Base-by-base conservation (phyloP, 345 rosid genomes). In the Geranium rotundifolium region DNA sequence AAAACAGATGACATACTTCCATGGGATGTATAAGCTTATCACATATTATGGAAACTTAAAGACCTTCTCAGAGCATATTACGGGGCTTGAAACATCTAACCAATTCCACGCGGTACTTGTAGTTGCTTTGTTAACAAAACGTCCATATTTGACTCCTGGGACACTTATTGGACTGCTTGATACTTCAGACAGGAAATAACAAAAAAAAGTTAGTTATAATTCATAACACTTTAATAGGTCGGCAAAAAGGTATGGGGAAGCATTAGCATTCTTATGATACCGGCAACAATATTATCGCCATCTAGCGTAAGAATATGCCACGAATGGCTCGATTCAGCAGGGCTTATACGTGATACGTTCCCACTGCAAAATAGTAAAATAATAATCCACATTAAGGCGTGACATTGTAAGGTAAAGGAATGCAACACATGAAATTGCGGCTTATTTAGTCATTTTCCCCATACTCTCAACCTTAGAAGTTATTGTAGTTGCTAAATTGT, bases 161-260 rank as follows among this genome's bases (percentile, higher is more conserved):
- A 87, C 65, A 73, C 75, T 82, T 64, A 85, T 67, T 55, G 88
- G 97, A 73, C 96, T 93, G 84, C 99, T 90, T 61, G 80, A 84
- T 58, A 86, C 97, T 93, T 56, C 59, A 62, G 61, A 18, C 19
- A 57, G 37, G 17, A 57, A 75, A 68, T 30, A 75, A 71, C 65
- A 62, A 15, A 46, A 19, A 37, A 54, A 60, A 50, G 13, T 72
- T 66, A 23, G 63, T 19, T 46, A 60, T 63, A 63, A 19, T 31
- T 60, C 3, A n/a, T 57, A 63, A 18, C 19, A 39, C 54, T 66
- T 63, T 12, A 19, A 66, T n/a, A 39, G 18, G 63, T 18, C 34
- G 54, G 31, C n/a, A 12, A 60, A 13, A 46, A 31, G 37, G 37
- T 31, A 31, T 18, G 39, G 50, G 20, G 17, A 68, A 66, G 62